Base-by-base conservation (phyloP, 106 monocot genomes). In the Narthecium ossifragum region DNA sequence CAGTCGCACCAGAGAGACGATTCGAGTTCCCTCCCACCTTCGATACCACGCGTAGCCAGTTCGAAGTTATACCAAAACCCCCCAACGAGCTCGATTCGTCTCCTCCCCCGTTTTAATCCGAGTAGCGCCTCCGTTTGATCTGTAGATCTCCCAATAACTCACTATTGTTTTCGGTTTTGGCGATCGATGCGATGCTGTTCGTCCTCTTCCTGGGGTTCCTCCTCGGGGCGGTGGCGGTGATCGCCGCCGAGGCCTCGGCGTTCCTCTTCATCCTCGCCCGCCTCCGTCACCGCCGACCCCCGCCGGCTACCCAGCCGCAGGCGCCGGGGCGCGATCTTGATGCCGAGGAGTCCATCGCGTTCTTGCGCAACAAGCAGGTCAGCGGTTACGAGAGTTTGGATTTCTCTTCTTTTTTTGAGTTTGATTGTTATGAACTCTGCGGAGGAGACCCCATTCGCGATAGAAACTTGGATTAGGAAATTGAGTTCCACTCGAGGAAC, bases 311-410 rank as follows among this genome's bases (percentile, higher is more conserved):
- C 41, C n/a, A 23, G 51, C 8, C 23, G 55, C 33, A 25, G 48
- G 28, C 31, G 12, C 53, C 22, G 48, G 34, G 26, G 37, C 30
- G 27, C 9, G 80, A 70, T 69, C 77, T 75, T 26, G 57, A 32
- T 13, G 41, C 31, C 18, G 78, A 90, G 27, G 69, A 40, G 25
- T 51, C 62, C 47, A 40, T 80, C 23, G 12, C 59, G 13, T 69
- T 29, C 26, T 59, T 76, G 11, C 18, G 23, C 32, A 62, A 59
- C 49, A 92, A 92, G 75, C 60, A 86, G 91, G 91, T 92, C 10
- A 0, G 32, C 3, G 0, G 57, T 20, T 0, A 38, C 8, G 7
- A 46, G 68, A 0, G 3, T 25, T 66, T 67, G 34, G 40, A 26
- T 31, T 34, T 8, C 3, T 40, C 31, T 47, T 26, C 28, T 3